Evolutionary conservation across 1,284 basidiomycete genomes (phyloP).

Genomic region (Microbotryum saponariae): DNA sequence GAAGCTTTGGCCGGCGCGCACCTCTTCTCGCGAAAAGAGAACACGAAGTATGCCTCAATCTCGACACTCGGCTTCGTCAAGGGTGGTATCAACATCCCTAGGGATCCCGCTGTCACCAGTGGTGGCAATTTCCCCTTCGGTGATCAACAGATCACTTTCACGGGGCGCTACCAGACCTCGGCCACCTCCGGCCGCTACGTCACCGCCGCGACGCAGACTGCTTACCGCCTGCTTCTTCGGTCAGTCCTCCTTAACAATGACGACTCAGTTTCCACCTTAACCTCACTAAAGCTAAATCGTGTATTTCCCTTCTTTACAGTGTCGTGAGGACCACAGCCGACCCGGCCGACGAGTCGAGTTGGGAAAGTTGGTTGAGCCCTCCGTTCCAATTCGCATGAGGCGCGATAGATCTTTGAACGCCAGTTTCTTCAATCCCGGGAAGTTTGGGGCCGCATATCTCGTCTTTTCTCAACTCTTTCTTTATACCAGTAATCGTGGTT

Average conservation of each 20-base stretch:
- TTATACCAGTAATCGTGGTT: no score
- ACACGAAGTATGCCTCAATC: slow-evolving; percentile 6
- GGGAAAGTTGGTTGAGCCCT: slow-evolving; percentile 27
- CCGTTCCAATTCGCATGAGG: slow-evolving; percentile 10
- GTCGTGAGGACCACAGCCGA: slow-evolving; percentile 26
- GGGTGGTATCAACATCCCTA: neutral
- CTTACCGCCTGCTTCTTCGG: slow-evolving; percentile 24
- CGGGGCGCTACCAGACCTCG: slow-evolving; percentile 13
- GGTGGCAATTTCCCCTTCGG: neutral
- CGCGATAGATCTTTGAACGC: no score
- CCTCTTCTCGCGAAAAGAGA: no score
- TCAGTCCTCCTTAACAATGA: no score
- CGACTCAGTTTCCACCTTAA: no score
- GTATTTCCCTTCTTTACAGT: neutral
- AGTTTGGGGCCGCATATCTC: no score
- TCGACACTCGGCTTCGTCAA: slow-evolving; percentile 15
- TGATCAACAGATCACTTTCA: slow-evolving; percentile 16
- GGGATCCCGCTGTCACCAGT: slow-evolving; percentile 19
- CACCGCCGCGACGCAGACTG: slow-evolving; percentile 1
- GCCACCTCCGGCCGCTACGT: neutral
- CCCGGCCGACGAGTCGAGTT: slow-evolving; percentile 6
- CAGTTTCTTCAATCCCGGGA: no score
- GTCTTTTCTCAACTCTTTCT: no score
- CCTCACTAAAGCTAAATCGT: no score
- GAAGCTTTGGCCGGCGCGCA: no score